phyloP scores from a whole-genome alignment of 768 basidiomycete genomes.

The Cantharellus cinnabarinus region DNA sequence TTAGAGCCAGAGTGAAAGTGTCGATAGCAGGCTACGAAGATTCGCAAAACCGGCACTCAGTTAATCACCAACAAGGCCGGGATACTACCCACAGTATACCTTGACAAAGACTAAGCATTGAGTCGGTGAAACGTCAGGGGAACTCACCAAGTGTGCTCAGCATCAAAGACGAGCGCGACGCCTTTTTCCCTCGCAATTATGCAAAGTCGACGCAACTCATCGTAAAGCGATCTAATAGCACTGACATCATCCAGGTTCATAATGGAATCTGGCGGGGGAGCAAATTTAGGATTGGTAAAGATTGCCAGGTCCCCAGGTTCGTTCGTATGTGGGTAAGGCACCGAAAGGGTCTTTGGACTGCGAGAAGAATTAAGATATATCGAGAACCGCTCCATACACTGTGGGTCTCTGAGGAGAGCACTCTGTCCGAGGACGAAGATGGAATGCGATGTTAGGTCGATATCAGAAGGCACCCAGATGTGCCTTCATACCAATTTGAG shows the following conservation, averaged over 20 bases:
- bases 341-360: constrained; percentile 13
- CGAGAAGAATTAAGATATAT: constrained; percentile 23
- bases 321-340: constrained; percentile 55
- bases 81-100: neutral
- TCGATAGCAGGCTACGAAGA: constrained; percentile 56
- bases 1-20: constrained; percentile 51
- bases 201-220: constrained; percentile 46
- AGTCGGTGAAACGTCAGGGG: neutral
- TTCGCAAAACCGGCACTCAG: neutral
- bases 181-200: constrained; percentile 27
- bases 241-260: constrained; percentile 30
- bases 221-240: constrained; percentile 38
- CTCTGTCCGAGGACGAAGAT: constrained; percentile 23
- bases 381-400: constrained; percentile 41
- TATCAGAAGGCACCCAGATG: constrained; percentile 10
- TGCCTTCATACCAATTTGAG: constrained; percentile 41
- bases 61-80: neutral
- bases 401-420: constrained; percentile 44
- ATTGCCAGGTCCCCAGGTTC: constrained; percentile 32
- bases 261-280: constrained; percentile 16
- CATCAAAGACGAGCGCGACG: constrained; percentile 1
- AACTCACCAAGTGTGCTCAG: neutral
- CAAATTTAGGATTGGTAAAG: constrained; percentile 4
- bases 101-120: neutral
- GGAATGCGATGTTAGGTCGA: neutral